Base-by-base conservation (phyloP, 2,329 filamentous ascomycete species). In the Alternaria tenuissima region DNA sequence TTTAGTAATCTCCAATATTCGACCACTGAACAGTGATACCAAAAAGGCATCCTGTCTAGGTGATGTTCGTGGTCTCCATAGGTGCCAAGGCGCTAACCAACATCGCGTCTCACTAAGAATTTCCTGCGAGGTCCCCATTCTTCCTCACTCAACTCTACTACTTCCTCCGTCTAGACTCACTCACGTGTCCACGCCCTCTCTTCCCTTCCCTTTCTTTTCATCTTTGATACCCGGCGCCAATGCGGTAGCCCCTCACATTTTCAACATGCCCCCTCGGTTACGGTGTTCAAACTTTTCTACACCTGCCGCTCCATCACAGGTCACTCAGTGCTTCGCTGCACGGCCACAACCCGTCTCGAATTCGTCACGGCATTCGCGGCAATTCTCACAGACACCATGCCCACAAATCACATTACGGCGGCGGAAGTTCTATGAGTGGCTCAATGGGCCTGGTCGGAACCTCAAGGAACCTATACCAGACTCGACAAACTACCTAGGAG, bases 351-450 rank as follows among this genome's bases (percentile, higher is more conserved):
- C 63, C 59, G 67, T 71, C 61, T 57, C 67, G 52, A 68, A 65
- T 30, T 61, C 68, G 52, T 57, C 65, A 42, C 69, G 59, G 54
- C 57, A 64, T 68, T 69, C 67, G 44, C 75, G 76, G 41, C 67
- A 74, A 12, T 79, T 79, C 55, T 78, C 76, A 59, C 75, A 77
- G 46, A 74, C 77, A 65, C 70, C 74, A 68, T 73, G 72, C 61
- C 71, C 68, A 32, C 74, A 73, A 52, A 66, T 81, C 57, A 88
- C 85, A 43, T 80, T 80, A 65, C 80, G 85, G 42, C 84, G 86
- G 61, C 79, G 81, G 59, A 78, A 83, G 51, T 88, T 89, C 81
- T 87, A 84, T 67, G 77, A 79, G 62, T 89, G 87, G 87, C 80
- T 89, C 38, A 83, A 85, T 61, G 84, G 84, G 1, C 83, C 84